These are phyloP conservation scores for Stevia rebaudiana DNA, from an alignment of 140 eudicot genomes.

Conservation along the genomic window DNA sequence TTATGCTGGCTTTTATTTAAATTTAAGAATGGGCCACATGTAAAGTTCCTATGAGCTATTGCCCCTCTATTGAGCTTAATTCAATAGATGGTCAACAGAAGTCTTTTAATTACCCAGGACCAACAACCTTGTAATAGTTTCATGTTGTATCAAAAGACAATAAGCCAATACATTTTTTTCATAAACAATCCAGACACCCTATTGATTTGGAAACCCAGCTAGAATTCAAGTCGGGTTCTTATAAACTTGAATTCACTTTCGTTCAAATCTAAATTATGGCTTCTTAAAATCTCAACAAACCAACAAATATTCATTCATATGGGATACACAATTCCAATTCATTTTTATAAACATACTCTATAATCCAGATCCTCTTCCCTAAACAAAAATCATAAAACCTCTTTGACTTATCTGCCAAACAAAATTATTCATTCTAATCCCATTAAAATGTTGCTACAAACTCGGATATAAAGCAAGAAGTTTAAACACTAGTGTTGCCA, in stretches of 20 bases:
- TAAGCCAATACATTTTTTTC: no score
- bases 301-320: neutral
- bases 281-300: neutral
- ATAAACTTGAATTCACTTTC: neutral
- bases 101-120: neutral
- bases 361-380: slow-evolving; percentile 1
- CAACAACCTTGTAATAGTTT: no score
- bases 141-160: no score
- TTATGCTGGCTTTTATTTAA: no score
- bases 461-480: slow-evolving; percentile 7
- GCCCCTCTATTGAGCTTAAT: neutral
- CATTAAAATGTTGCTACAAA: slow-evolving; percentile 14
- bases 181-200: no score
- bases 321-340: slow-evolving; percentile 10
- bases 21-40: no score
- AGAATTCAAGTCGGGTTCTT: neutral
- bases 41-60: neutral
- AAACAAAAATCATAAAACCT: neutral
- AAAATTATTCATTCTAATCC: slow-evolving; percentile 13
- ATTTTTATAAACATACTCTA: slow-evolving; percentile 10
- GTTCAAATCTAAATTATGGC: neutral
- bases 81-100: neutral
- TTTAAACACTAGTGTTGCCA: neutral
- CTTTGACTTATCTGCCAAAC: slow-evolving; percentile 1
- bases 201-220: no score